Base-by-base conservation (phyloP, 768 basidiomycete species). In the Mycena galopus region DNA sequence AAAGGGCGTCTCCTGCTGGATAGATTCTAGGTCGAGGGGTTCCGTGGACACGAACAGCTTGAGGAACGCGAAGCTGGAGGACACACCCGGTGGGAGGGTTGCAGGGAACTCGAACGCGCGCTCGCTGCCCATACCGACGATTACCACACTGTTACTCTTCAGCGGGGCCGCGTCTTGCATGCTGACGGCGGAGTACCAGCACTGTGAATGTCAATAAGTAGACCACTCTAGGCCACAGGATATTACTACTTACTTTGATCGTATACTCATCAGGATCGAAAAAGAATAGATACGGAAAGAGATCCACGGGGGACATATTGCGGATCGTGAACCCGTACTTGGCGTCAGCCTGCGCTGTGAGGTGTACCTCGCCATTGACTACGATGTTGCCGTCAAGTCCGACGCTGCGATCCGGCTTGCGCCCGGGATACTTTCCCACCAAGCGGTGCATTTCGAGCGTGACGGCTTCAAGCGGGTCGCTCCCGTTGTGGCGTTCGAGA, bases 351-450 rank as follows among this genome's bases (percentile, higher is more conserved):
- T 51, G n/a, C 47, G 33, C 37, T 6, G 33, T 0, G 3, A 69
- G 16, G 21, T 4, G 47, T 2, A 39, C 59, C 21, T 23, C 21
- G 35, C 39, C 0, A 17, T 50, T 55, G 2, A 37, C 19, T 21
- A 69, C 21, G 16, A 69, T 29, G 58, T 69, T 69, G 12, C 69
- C 69, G 39, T n/a, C n/a, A n/a, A n/a, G n/a, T n/a, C n/a, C 55
- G 27, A 32, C 57, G 2, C 10, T 35, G n/a, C 1, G 57, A 55
- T 68, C 67, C 10, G 67, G 59, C 37, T 4, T 42, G 50, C 59
- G 59, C 0, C 16, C 10, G 0, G 37, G 55, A 29, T 6, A 44
- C 3, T 23, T 4, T 0, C 65, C 65, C 19, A 30, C 3, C 10
- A 66, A 55, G 50, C 67, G 59, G 37, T 68, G 37, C 47, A 68